A percentile compares a stretch with the other conserved stretches of the same genome.
Evolutionary conservation across 257 asterid species (phyloP).

Genomic region (Fraxinus americana): DNA sequence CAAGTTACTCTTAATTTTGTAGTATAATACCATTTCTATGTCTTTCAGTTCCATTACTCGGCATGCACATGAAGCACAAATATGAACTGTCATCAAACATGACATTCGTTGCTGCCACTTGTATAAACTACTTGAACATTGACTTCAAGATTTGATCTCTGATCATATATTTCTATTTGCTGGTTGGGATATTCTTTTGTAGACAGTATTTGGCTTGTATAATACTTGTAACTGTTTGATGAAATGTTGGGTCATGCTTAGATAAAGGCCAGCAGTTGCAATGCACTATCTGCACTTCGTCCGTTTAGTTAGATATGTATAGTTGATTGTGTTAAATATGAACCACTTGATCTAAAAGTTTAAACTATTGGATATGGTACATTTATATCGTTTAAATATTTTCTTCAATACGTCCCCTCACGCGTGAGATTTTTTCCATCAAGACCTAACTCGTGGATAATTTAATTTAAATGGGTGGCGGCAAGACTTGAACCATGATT

Average conservation of each 20-base stretch:
- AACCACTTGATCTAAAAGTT: too few relatives aligned
- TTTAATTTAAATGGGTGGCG: too few relatives aligned
- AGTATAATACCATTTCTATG: not conserved
- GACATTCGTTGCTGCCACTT: not conserved
- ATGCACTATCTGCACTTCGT: constrained; percentile 10
- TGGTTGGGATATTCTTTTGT: not conserved
- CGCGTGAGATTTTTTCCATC: too few relatives aligned
- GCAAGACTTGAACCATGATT: too few relatives aligned
- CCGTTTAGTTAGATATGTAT: not conserved
- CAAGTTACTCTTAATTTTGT: not conserved
- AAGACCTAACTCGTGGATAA: too few relatives aligned
- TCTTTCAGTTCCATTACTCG: constrained; percentile 12
- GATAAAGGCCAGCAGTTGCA: not conserved
- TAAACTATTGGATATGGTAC: too few relatives aligned
- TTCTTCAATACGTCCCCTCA: too few relatives aligned
- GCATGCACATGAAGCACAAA: constrained; percentile 5
- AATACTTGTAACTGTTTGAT: not conserved
- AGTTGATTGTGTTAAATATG: not conserved
- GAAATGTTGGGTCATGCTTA: not conserved
- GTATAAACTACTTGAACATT: constrained; percentile 4
- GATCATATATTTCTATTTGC: not conserved
- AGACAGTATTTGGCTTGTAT: not conserved
- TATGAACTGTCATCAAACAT: not conserved
- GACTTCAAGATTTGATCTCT: not conserved
- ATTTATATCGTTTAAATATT: too few relatives aligned